These are phyloP conservation scores for Hypoxylon fuscum DNA, from an alignment of 495 filamentous ascomycete genomes.

Conservation along the genomic window DNA sequence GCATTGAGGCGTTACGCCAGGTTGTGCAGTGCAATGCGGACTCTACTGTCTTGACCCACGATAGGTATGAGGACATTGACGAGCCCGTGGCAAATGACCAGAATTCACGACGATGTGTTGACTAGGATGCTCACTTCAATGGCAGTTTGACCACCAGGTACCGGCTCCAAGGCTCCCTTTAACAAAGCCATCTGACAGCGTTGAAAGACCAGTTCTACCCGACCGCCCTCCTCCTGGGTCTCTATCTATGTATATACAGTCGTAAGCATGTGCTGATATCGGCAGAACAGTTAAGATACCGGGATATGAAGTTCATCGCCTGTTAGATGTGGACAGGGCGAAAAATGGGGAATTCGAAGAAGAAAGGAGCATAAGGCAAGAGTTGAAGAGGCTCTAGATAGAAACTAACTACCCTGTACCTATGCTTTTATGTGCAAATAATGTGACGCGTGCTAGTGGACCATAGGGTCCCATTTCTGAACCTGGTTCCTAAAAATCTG, in stretches of 20 bases:
- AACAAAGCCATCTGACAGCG: not conserved
- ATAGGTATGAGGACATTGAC: constrained; percentile 5
- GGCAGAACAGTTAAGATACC: not conserved
- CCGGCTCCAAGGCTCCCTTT: not conserved
- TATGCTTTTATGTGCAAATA: not conserved
- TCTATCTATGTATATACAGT: not conserved
- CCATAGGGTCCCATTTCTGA: no score
- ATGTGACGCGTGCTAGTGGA: not conserved
- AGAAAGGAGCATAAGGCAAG: not conserved
- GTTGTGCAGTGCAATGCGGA: constrained; percentile 15
- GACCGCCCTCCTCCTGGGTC: not conserved
- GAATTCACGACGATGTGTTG: constrained; percentile 13
- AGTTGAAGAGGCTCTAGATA: not conserved
- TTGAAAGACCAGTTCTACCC: not conserved
- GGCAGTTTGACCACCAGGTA: not conserved
- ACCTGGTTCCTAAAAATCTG: no score
- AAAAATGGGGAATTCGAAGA: not conserved
- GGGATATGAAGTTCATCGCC: constrained; percentile 2
- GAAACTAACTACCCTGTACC: no score
- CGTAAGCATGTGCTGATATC: not conserved
- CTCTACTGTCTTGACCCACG: constrained; percentile 12
- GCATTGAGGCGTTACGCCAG: constrained; percentile 18
- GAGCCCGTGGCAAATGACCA: not conserved
- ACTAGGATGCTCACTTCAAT: constrained; percentile 17
- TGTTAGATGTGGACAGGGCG: constrained; percentile 3